Evolutionary conservation across 768 basidiomycete species (phyloP), one percentile per base, ranked within the genome.

Genomic region (Tephrocybe sp.): DNA sequence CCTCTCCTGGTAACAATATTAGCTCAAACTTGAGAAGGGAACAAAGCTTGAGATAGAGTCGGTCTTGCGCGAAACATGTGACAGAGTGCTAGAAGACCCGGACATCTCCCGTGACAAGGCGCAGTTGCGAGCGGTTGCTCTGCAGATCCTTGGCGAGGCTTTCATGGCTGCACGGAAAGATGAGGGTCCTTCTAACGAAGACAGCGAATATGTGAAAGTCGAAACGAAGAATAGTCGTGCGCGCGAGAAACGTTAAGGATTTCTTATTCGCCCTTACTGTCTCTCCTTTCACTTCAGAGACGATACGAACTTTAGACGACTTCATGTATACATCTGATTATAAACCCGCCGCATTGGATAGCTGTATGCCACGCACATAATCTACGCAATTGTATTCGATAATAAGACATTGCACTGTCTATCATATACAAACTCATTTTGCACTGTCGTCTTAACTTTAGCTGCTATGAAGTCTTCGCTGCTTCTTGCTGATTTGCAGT

Each of bases 41-140:
- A 84, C 92, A 15, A 95, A 94, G 65, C 84, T 96, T 22, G 92
- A 96, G 64, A 79, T 95, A 46, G 92, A 96, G 63, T 91, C 90
- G 4, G 82, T 96, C 32, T 69, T 96, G 5, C 84, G 92, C 13
- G 92, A 95, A 65, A 88, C 87, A 0, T 95, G 92, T 62, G 92
- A 95, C 55, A 79, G 84, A 19, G 74, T 95, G 15, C 74, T 95
- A 5, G 76, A 77, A 37, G 84, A 89, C 47, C 67, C 80, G 0
- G 59, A 64, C 6, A 63, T 87, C 38, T 49, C 79, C 1, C 73
- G 77, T 0, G 71, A 76, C 30, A 89, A 89, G 63, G 76, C 84
- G 1, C 74, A 81, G 27, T 68, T 92, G 45, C 78, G 92, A 15
- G 93, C 93, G 0, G 78, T 89, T 18, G 91, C 89, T 3, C 62